Conservation (phyloP, 306 rosid species). For the Nissolia schottii region DNA sequence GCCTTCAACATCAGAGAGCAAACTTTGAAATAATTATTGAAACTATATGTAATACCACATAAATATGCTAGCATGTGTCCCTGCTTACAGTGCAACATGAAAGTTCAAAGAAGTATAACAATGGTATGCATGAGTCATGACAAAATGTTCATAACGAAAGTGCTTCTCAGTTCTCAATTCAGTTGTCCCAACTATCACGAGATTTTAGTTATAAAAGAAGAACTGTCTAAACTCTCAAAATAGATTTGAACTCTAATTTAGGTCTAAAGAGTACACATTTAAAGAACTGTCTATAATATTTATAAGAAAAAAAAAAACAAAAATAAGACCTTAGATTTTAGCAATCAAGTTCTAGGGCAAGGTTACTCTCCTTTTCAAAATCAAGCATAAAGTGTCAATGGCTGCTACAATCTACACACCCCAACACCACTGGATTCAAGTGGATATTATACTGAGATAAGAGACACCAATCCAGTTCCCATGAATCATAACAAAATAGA, state of each 20-base stretch:
- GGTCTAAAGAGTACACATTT: background rate
- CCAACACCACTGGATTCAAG: background rate
- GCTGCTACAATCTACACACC: background rate
- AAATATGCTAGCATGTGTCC: background rate
- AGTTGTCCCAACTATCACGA: background rate
- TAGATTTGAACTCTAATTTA: background rate
- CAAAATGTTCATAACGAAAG: background rate
- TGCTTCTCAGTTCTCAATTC: background rate
- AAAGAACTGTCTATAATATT: background rate
- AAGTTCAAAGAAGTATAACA: background rate
- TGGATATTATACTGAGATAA: background rate
- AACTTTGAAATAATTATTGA: constrained; percentile 5
- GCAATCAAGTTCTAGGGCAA: background rate
- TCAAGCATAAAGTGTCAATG: background rate
- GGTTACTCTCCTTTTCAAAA: background rate
- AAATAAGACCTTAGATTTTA: background rate
- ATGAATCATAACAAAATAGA: background rate
- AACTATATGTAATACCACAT: background rate
- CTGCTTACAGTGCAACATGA: background rate
- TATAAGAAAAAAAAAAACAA: background rate
- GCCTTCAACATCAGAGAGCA: constrained; percentile 19
- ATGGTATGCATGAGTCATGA: background rate
- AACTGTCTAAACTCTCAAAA: background rate
- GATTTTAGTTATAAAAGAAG: background rate
- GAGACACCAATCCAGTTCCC: background rate